Evolutionary conservation across 106 monocot genomes (phyloP), one percentile per base, ranked within the genome.

Genomic region (Acorus calamus): DNA sequence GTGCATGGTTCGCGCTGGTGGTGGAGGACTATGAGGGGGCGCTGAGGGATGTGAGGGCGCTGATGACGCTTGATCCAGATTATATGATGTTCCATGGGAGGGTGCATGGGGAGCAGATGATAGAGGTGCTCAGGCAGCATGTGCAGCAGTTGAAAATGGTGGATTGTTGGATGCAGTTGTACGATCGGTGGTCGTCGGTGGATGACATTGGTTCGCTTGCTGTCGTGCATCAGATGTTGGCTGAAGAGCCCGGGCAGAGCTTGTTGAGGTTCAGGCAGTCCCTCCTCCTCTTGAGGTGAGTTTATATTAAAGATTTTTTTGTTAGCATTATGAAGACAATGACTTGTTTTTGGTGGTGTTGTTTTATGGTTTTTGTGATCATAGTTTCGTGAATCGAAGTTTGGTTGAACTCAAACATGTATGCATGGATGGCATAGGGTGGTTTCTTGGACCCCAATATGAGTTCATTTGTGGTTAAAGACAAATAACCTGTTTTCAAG

Each of bases 81-180:
- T 99, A 99, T 74, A 75, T 85, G 85, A 86, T 92, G 77, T 99
- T 99, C 53, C 83, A 92, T 66, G 92, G 92, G 10, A 92, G 74
- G 71, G 61, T 88, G 53, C 88, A 79, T 46, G 98, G 88, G 5
- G 88, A 99, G 13, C 92, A 86, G 59, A 67, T 92, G 63, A 77
- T 92, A 51, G 98, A 92, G 63, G 42, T 81, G 4, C 83, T 99
- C 61, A 78, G 68, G 73, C 80, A 84, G 53, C 73, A 81, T 11
- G 92, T 88, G 62, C 83, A 77, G 59, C 88, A 86, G 59, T 85
- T 75, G 88, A 81, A 78, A 53, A 76, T 88, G 81, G 98, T 83
- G 3, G 98, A 99, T 71, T 99, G 98, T 65, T 99, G 98, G 98
- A 86, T 99, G 98, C 88, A 88, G 77, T 79, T 99, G 43, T 92